Base-by-base conservation (phyloP, 2,329 filamentous ascomycete species). In the Colletotrichum truncatum region DNA sequence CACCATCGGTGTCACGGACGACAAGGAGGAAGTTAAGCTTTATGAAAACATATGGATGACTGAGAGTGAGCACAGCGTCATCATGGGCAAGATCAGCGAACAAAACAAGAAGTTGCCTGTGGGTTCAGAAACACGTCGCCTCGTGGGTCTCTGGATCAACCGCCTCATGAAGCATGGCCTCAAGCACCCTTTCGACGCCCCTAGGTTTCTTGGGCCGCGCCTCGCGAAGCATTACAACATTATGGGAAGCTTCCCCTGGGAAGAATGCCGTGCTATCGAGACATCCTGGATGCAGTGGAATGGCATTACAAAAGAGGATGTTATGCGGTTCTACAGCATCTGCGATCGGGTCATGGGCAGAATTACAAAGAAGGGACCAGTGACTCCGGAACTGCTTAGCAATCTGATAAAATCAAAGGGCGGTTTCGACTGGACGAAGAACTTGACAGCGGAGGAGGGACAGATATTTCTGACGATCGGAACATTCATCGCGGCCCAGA, bases 1-100 rank as follows among this genome's bases (percentile, higher is more conserved):
- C 52, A 12, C 10, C 2, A 34, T 57, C 25, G 66, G 66, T 16
- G 56, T 68, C 12, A 68, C 66, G 28, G 38, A 26, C 39, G 39
- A 10, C 21, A 7, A 34, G 21, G 32, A 41, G 4, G 52, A 67
- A 52, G 26, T 51, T 23, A 32, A 41, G 4, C 10, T 68, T 5
- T 68, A 58, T 53, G 32, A 54, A 30, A 53, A 51, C 34, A 43
- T 68, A 26, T 68, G 66, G 66, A 34, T 67, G 52, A 25, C 21
- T 14, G 34, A n/a, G 4, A n/a, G 39, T 16, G 21, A 38, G 4
- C 61, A 63, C 57, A 25, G 56, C 4, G 9, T 48, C 10, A 34
- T 55, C 21, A 49, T 65, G 46, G 45, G 38, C 6, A 23, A 32
- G 6, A 41, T 56, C 25, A 32, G n/a, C 25, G 48, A 32, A n/a